These are phyloP conservation scores for Cystobasidium tubakii DNA, from an alignment of 768 basidiomycete genomes.

Conservation along the genomic window DNA sequence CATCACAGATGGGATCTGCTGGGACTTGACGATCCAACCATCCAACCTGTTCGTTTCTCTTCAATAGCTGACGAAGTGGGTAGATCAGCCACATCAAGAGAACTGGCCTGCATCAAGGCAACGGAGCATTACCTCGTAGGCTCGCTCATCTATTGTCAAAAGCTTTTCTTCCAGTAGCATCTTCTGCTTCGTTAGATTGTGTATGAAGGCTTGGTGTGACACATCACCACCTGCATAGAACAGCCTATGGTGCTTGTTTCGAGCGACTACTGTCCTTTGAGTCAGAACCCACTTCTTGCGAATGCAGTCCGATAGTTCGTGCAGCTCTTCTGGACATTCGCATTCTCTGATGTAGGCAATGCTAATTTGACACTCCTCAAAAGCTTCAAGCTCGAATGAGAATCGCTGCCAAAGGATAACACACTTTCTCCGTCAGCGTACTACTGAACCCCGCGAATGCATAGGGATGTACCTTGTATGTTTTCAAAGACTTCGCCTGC, in stretches of 20 bases:
- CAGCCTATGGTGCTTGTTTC: conserved; percentile 23
- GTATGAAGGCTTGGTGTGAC: conserved; percentile 23
- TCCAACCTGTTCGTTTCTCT: conserved; percentile 13
- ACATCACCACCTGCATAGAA: conserved; percentile 28
- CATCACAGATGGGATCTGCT: conserved; percentile 9
- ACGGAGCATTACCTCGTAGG: conserved; percentile 4
- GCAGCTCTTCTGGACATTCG: neutral
- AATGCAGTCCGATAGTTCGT: neutral
- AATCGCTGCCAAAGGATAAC: neutral
- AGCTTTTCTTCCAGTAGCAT: neutral
- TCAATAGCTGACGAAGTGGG: conserved; percentile 5
- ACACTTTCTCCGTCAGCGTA: neutral
- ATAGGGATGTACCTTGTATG: conserved; percentile 15
- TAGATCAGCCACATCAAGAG: neutral
- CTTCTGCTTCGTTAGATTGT: neutral
- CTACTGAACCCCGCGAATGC: neutral
- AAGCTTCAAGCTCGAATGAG: conserved; percentile 32
- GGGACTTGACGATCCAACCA: conserved; percentile 10
- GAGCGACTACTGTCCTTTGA: conserved; percentile 7
- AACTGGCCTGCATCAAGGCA: neutral
- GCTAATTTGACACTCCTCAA: neutral
- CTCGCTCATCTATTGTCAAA: conserved; percentile 14
- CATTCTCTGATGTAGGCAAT: neutral
- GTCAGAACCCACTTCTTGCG: conserved; percentile 31
- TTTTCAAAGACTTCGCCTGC: conserved; percentile 20